Evolutionary conservation across 2,329 filamentous ascomycete species (phyloP).

Genomic region (Dothidotthia symphoricarpi): DNA sequence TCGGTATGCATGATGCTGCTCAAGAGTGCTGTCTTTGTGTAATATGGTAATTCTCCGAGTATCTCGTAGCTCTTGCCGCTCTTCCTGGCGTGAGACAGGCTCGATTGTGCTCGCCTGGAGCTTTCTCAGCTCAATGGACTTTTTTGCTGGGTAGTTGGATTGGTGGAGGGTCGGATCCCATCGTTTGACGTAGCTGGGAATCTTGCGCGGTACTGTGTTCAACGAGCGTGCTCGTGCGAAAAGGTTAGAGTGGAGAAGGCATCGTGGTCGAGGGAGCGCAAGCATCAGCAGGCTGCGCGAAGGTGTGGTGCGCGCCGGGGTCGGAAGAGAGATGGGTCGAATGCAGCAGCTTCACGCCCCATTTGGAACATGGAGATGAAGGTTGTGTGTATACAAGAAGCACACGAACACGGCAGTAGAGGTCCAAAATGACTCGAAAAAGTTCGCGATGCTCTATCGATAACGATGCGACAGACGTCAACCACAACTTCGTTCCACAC

Average conservation of each 20-base stretch:
- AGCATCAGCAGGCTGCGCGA: slow-evolving; percentile 23
- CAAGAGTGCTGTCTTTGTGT: neutral
- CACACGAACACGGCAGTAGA: no score
- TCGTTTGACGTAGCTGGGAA: slow-evolving; percentile 21
- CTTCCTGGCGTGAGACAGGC: slow-evolving; percentile 1
- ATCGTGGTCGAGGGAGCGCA: slow-evolving; percentile 21
- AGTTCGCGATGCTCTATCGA: no score
- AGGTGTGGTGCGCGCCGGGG: neutral
- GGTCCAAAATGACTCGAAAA: no score
- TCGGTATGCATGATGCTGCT: slow-evolving; percentile 2
- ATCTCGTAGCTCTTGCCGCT: slow-evolving; percentile 13
- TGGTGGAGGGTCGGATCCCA: slow-evolving; percentile 32
- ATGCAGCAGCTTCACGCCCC: neutral
- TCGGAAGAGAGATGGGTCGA: neutral
- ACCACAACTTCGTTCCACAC: no score
- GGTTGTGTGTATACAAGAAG: no score
- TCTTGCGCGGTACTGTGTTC: slow-evolving; percentile 23
- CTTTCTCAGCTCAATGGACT: slow-evolving; percentile 1
- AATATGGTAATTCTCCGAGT: slow-evolving; percentile 2
- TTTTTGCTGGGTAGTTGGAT: neutral
- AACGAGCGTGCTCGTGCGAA: slow-evolving; percentile 20
- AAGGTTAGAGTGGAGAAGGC: slow-evolving; percentile 18
- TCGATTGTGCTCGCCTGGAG: neutral
- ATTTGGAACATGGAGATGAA: neutral
- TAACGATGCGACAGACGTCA: no score